Percentiles rank a stretch among this genome's conserved stretches.
phyloP scores from a whole-genome alignment of 495 filamentous ascomycete species.

The Amorphotheca resinae region DNA sequence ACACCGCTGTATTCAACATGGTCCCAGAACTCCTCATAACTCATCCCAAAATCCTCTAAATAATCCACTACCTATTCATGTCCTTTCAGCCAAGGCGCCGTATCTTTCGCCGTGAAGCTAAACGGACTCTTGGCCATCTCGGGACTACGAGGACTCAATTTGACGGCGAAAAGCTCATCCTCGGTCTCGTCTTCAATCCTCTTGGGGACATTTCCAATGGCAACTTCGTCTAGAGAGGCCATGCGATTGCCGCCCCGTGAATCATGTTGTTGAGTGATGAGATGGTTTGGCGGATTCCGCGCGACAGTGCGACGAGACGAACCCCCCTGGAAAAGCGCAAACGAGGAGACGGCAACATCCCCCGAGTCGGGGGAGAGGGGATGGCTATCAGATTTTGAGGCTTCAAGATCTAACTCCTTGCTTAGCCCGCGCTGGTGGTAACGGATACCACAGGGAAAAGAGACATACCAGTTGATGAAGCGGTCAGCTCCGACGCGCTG shows the following conservation, averaged over 20 bases:
- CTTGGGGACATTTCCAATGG: conserved; percentile 22
- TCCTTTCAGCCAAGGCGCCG: conserved; percentile 15
- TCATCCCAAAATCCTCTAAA: not conserved
- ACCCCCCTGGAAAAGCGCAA: conserved; percentile 41
- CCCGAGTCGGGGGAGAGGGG: conserved; percentile 48
- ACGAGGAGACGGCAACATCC: conserved; percentile 54
- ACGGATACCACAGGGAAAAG: not conserved
- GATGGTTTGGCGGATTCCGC: conserved; percentile 29
- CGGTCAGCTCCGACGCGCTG: conserved; percentile 42
- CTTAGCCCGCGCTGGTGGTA: not conserved
- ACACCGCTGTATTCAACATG: not conserved
- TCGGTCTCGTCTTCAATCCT: conserved; percentile 37
- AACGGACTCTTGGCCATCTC: conserved; percentile 69
- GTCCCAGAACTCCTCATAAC: not conserved
- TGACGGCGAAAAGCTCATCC: conserved; percentile 69
- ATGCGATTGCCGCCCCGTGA: conserved; percentile 16
- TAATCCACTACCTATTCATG: no score
- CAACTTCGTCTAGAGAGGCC: conserved; percentile 35
- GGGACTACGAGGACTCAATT: conserved; percentile 66
- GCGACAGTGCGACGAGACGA: conserved; percentile 26
- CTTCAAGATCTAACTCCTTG: not conserved
- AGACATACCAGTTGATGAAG: conserved; percentile 12
- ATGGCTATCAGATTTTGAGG: conserved; percentile 18
- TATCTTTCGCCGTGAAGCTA: conserved; percentile 26
- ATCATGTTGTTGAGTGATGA: conserved; percentile 28